A percentile compares a stretch with the other conserved stretches of the same genome.
Conservation (phyloP, 2,329 filamentous ascomycete genomes). For the Paracoccidioides brasiliensis region DNA sequence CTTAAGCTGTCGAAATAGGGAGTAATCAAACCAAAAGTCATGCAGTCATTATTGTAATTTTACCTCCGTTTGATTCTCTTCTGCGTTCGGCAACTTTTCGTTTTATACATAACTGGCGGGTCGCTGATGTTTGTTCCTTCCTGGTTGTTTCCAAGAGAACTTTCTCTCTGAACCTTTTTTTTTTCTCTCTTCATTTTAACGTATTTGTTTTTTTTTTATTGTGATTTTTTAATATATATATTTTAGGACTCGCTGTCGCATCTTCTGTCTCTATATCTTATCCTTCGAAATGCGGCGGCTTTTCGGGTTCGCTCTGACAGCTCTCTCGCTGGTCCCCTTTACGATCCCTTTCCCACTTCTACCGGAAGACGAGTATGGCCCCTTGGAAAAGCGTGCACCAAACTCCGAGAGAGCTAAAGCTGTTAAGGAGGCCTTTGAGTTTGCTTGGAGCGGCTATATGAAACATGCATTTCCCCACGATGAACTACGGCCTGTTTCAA, state of each 20-base stretch:
- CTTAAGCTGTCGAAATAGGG: too few relatives aligned
- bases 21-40: too few relatives aligned
- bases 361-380: neutral
- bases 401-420: slow-evolving; percentile 36
- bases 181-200: neutral
- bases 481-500: slow-evolving; percentile 56
- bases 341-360: slow-evolving; percentile 5
- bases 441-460: slow-evolving; percentile 61
- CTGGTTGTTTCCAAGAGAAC: too few relatives aligned
- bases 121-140: too few relatives aligned
- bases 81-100: too few relatives aligned
- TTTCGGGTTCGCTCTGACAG: neutral
- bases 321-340: slow-evolving; percentile 2
- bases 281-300: neutral
- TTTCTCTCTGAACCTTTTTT: neutral
- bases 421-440: slow-evolving; percentile 55
- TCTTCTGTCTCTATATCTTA: neutral
- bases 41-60: too few relatives aligned
- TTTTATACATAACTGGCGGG: too few relatives aligned
- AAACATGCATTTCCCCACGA: slow-evolving; percentile 66
- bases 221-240: neutral
- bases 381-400: neutral
- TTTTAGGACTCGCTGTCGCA: neutral
- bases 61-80: too few relatives aligned
- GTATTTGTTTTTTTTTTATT: neutral